phyloP scores from a whole-genome alignment of 2,329 filamentous ascomycete genomes.

The Chaetomiaceae sp. region DNA sequence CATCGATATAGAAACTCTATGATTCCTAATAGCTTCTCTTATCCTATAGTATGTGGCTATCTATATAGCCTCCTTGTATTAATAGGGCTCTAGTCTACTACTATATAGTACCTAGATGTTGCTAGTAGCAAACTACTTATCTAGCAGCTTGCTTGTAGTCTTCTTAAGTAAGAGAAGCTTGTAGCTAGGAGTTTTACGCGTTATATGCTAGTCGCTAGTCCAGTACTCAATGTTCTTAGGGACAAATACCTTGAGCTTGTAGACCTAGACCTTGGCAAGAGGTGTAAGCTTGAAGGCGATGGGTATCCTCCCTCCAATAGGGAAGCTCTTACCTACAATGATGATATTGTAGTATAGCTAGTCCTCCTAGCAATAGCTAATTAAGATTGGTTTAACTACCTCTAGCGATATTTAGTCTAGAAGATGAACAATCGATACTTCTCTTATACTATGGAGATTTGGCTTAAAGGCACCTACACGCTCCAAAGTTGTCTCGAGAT shows the following conservation, averaged over 20 bases:
- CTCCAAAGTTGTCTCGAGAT: constrained; percentile 78
- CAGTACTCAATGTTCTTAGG: constrained; percentile 91
- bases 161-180: constrained; percentile 89
- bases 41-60: constrained; percentile 48
- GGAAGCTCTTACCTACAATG: constrained; percentile 92
- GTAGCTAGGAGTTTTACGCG: constrained; percentile 74
- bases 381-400: constrained; percentile 88
- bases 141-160: constrained; percentile 70
- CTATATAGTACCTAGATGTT: constrained; percentile 73
- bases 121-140: constrained; percentile 68
- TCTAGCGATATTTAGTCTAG: constrained; percentile 87
- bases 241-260: constrained; percentile 85
- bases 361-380: constrained; percentile 90
- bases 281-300: constrained; percentile 94
- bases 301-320: constrained; percentile 81
- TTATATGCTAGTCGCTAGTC: constrained; percentile 78
- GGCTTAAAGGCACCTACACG: constrained; percentile 85
- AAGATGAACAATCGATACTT: constrained; percentile 77
- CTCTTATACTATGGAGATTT: constrained; percentile 75
- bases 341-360: constrained; percentile 94
- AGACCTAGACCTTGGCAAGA: constrained; percentile 86
- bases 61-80: constrained; percentile 45
- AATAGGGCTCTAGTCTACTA: constrained; percentile 60
- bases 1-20: constrained; percentile 37
- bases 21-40: constrained; percentile 43